phyloP scores from a whole-genome alignment of 2,329 filamentous ascomycete genomes.

The Aureobasidium sp. region DNA sequence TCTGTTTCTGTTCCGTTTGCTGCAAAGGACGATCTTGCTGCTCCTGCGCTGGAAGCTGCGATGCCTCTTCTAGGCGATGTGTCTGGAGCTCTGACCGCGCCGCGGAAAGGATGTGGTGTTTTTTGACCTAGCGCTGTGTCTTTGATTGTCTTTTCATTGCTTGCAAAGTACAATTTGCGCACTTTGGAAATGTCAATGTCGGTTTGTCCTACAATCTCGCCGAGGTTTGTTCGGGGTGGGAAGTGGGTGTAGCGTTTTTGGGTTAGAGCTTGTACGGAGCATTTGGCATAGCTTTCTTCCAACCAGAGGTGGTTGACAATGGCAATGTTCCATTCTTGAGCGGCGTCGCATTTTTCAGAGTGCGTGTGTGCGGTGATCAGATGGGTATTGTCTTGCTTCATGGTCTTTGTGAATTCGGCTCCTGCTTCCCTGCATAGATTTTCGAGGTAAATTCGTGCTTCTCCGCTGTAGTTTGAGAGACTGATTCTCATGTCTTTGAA shows the following conservation, averaged over 20 bases:
- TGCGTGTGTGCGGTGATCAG: constrained; percentile 81
- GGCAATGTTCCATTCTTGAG: constrained; percentile 82
- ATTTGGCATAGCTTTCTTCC: constrained; percentile 92
- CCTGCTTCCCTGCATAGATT: constrained; percentile 80
- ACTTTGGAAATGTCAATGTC: constrained; percentile 64
- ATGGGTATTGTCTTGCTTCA: constrained; percentile 93
- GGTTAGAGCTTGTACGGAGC: constrained; percentile 63
- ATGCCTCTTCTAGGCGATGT: constrained; percentile 18
- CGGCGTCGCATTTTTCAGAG: constrained; percentile 90
- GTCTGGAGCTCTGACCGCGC: constrained; percentile 11
- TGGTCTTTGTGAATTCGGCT: constrained; percentile 84
- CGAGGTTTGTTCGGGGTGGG: constrained; percentile 79
- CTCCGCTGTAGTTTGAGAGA: constrained; percentile 91
- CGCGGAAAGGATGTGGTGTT: constrained; percentile 8
- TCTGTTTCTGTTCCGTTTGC: neutral
- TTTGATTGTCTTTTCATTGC: constrained; percentile 17
- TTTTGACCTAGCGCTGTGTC: neutral
- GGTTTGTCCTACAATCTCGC: constrained; percentile 87
- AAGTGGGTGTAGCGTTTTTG: constrained; percentile 77
- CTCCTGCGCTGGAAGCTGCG: constrained; percentile 14
- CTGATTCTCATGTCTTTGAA: constrained; percentile 74
- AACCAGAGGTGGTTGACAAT: constrained; percentile 95
- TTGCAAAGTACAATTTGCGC: constrained; percentile 59
- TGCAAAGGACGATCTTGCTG: neutral
- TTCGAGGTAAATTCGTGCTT: constrained; percentile 86